Percentiles rank a stretch among this genome's conserved stretches.
These are phyloP conservation scores for Neostapfia colusana DNA, from an alignment of 176 grass and related monocot species.

Conservation along the genomic window DNA sequence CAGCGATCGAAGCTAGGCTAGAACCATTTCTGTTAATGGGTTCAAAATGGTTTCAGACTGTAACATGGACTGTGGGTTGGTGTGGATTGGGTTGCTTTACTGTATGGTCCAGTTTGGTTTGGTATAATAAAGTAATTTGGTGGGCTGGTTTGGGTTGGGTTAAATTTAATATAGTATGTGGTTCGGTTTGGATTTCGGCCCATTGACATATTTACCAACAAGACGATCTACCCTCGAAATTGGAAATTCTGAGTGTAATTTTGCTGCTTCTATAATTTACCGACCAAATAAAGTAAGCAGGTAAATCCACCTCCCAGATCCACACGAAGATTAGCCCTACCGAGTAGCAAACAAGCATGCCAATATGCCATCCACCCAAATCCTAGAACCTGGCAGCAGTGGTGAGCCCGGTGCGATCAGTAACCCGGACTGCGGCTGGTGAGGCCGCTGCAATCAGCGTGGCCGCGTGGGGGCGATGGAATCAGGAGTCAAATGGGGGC, in stretches of 20 bases:
- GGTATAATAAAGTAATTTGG: too few species aligned
- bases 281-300: background rate
- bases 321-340: background rate
- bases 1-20: too few species aligned
- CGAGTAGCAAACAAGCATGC: slow-evolving; percentile 11
- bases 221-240: too few species aligned
- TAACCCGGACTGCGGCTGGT: background rate
- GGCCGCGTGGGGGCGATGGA: slow-evolving; percentile 4
- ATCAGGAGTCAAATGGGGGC: slow-evolving; percentile 19
- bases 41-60: too few species aligned
- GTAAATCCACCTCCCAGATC: slow-evolving; percentile 24
- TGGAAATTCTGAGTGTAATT: background rate
- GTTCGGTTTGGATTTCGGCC: too few species aligned
- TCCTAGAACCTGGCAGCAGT: background rate
- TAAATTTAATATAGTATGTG: too few species aligned
- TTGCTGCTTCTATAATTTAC: background rate
- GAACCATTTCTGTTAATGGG: too few species aligned
- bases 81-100: too few species aligned
- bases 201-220: too few species aligned
- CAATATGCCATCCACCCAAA: slow-evolving; percentile 12
- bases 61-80: too few species aligned
- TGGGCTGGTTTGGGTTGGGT: too few species aligned
- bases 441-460: background rate
- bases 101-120: too few species aligned
- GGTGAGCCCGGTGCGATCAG: background rate